phyloP scores from a whole-genome alignment of 441 rosid species.

The Aleurites moluccanus region DNA sequence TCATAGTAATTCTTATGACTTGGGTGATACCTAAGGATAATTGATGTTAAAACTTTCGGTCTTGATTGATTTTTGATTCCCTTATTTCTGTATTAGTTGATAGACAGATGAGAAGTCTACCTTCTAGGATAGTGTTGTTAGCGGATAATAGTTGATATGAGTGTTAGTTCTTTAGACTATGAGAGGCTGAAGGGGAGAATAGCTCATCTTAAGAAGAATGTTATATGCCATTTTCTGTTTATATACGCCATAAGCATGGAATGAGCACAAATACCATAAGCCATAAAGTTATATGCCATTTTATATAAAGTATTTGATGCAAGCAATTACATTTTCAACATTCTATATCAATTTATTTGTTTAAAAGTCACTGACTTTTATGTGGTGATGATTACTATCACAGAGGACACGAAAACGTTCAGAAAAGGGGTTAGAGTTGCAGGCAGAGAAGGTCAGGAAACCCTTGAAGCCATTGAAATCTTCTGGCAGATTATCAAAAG shows the following conservation, averaged over 20 bases:
- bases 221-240: too few relatives aligned
- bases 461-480: conserved; percentile 58
- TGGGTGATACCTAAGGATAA: neutral
- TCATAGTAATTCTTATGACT: neutral
- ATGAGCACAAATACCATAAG: neutral
- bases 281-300: neutral
- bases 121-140: neutral
- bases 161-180: too few relatives aligned
- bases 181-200: too few relatives aligned
- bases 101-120: neutral
- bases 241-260: neutral
- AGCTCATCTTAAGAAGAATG: neutral
- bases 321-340: conserved; percentile 5
- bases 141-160: neutral
- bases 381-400: conserved; percentile 27
- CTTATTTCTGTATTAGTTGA: neutral
- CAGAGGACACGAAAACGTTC: conserved; percentile 93
- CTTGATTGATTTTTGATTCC: neutral
- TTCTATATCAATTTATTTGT: conserved; percentile 14
- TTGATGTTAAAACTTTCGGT: neutral
- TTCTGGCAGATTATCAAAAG: conserved; percentile 58
- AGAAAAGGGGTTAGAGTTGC: conserved; percentile 92
- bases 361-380: conserved; percentile 9
- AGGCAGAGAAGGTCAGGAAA: conserved; percentile 88
- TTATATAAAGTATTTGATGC: neutral